phyloP scores from a whole-genome alignment of 306 rosid species.

The Acacia acuminata region DNA sequence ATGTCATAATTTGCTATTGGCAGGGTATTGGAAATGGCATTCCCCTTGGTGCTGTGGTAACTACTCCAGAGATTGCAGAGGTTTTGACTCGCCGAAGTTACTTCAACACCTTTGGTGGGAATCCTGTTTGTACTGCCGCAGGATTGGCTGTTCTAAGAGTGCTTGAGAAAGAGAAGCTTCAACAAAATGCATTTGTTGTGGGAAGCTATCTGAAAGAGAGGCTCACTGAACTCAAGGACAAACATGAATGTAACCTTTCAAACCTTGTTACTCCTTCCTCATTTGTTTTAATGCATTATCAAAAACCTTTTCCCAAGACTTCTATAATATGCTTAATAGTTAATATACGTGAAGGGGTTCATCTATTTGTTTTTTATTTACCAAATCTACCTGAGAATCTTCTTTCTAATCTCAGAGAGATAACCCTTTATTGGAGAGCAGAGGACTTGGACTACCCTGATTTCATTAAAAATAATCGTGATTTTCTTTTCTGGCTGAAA shows the following conservation, averaged over 20 bases:
- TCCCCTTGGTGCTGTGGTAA: constrained; percentile 91
- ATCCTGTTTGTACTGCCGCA: constrained; percentile 85
- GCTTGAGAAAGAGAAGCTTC: constrained; percentile 80
- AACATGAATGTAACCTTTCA: constrained; percentile 59
- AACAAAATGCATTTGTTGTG: constrained; percentile 65
- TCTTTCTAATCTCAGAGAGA: neutral
- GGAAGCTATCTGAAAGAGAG: constrained; percentile 71
- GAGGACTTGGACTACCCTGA: neutral
- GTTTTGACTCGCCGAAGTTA: constrained; percentile 72
- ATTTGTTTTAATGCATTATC: neutral
- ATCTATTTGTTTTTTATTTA: neutral
- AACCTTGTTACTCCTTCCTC: neutral
- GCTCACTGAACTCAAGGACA: constrained; percentile 56
- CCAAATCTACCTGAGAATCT: neutral
- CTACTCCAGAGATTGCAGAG: constrained; percentile 81
- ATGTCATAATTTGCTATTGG: neutral
- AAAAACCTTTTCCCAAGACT: neutral
- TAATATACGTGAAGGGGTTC: neutral
- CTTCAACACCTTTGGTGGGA: constrained; percentile 90
- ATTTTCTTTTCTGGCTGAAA: neutral
- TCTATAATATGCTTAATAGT: neutral
- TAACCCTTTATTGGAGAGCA: neutral
- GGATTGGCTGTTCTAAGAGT: constrained; percentile 81
- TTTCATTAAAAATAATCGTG: neutral
- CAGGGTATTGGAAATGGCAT: constrained; percentile 90